Percentiles rank a stretch among this genome's conserved stretches.
Evolutionary conservation across 345 rosid species (phyloP).

Genomic region (Rhizophora apiculata): DNA sequence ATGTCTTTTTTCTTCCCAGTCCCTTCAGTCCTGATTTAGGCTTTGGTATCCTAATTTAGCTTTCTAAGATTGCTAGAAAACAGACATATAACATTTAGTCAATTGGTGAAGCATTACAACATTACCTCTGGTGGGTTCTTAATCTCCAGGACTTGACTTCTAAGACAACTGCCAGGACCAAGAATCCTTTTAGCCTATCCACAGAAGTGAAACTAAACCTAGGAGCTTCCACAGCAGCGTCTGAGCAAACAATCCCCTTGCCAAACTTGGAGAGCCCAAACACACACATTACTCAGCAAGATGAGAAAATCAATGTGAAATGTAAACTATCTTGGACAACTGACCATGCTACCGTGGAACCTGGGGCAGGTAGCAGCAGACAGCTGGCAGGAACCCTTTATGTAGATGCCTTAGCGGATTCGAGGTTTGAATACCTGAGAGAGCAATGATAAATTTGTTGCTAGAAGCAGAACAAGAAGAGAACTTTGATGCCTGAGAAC

Average conservation of each 20-base stretch:
- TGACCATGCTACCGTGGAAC: slow-evolving; percentile 47
- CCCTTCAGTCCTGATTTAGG: slow-evolving; percentile 63
- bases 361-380: slow-evolving; percentile 58
- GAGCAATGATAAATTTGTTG: not conserved
- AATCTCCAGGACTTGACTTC: slow-evolving; percentile 45
- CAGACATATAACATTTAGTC: not conserved
- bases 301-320: not conserved
- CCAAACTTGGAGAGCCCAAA: slow-evolving; percentile 47
- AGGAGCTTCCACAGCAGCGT: slow-evolving; percentile 85
- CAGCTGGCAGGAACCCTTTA: slow-evolving; percentile 67
- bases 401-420: slow-evolving; percentile 62
- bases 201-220: slow-evolving; percentile 68
- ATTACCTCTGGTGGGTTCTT: slow-evolving; percentile 51
- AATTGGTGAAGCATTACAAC: not conserved
- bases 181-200: slow-evolving; percentile 76
- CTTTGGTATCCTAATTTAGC: slow-evolving; percentile 37
- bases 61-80: not conserved
- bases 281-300: not conserved
- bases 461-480: not conserved
- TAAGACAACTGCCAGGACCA: slow-evolving; percentile 59
- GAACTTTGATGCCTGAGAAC: not conserved
- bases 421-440: slow-evolving; percentile 54
- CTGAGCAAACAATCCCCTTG: slow-evolving; percentile 73
- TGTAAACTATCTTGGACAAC: too few relatives aligned
- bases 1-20: slow-evolving; percentile 61